Evolutionary conservation across 106 monocot species (phyloP).

Genomic region (Dioscorea zingiberensis): DNA sequence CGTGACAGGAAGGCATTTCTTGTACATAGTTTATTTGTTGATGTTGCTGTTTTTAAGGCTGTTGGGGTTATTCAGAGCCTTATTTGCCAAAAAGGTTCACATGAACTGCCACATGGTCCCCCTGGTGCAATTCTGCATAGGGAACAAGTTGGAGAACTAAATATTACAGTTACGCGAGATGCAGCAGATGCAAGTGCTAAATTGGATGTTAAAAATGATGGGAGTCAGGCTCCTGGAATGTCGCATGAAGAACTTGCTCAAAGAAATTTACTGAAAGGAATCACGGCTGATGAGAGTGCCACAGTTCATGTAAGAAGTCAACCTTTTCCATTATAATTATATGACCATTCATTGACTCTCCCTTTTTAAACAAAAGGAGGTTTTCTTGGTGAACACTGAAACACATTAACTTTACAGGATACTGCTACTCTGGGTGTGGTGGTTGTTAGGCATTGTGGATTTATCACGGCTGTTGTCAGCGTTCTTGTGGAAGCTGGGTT

Average conservation of each 20-base stretch:
- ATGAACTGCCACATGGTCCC: constrained; percentile 13
- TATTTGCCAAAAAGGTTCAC: constrained; percentile 17
- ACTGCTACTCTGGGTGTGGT: constrained; percentile 84
- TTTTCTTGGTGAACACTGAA: constrained; percentile 10
- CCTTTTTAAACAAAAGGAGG: too few species aligned
- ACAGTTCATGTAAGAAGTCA: constrained; percentile 64
- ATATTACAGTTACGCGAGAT: constrained; percentile 60
- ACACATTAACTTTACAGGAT: constrained; percentile 47
- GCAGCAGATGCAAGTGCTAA: constrained; percentile 56
- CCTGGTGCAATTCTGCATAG: constrained; percentile 20
- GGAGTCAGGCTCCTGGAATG: constrained; percentile 37
- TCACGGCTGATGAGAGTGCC: constrained; percentile 91
- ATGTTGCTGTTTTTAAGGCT: constrained; percentile 77
- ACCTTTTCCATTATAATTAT: neutral
- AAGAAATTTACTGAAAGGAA: constrained; percentile 79
- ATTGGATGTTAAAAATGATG: constrained; percentile 59
- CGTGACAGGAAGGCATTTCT: constrained; percentile 90
- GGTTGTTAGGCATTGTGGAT: constrained; percentile 77
- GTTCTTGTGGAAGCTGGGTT: constrained; percentile 42
- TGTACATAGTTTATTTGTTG: constrained; percentile 84
- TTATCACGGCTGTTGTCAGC: constrained; percentile 72
- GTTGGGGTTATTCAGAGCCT: constrained; percentile 44
- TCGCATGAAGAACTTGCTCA: constrained; percentile 48
- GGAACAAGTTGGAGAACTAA: constrained; percentile 65
- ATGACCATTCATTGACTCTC: neutral